These are phyloP conservation scores for Debaryomycetaceae sp. DNA, from an alignment of 1,139 yeast genomes.

Conservation along the genomic window DNA sequence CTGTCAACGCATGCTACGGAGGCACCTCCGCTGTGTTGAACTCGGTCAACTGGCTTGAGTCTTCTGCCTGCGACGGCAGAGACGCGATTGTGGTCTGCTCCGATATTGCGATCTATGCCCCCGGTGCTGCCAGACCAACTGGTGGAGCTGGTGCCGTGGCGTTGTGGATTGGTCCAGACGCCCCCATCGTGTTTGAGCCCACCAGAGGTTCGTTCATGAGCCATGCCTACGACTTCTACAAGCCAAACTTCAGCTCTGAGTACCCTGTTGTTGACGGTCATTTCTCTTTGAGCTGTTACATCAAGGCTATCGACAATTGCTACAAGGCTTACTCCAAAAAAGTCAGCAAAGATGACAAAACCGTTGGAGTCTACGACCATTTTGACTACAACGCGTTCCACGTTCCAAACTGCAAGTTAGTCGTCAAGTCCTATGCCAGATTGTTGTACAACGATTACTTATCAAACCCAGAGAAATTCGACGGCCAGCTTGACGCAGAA, in stretches of 20 bases:
- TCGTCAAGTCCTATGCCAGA: slow-evolving; percentile 90
- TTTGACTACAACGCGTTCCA: slow-evolving; percentile 97
- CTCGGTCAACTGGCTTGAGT: slow-evolving; percentile 94
- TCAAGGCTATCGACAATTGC: slow-evolving; percentile 86
- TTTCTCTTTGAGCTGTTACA: slow-evolving; percentile 90
- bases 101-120: slow-evolving; percentile 95
- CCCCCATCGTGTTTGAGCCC: slow-evolving; percentile 89
- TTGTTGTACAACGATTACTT: slow-evolving; percentile 83
- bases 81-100: slow-evolving; percentile 97
- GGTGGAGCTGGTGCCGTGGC: slow-evolving; percentile 99
- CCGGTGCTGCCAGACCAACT: slow-evolving; percentile 98
- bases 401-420: slow-evolving; percentile 97
- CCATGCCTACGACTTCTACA: slow-evolving; percentile 96
- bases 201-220: slow-evolving; percentile 91
- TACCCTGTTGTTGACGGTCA: slow-evolving; percentile 99
- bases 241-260: slow-evolving; percentile 95
- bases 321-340: slow-evolving; percentile 81
- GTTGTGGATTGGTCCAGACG: slow-evolving; percentile 92
- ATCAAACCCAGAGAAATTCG: slow-evolving; percentile 60
- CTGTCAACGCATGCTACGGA: slow-evolving; percentile 97
- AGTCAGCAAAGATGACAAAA: slow-evolving; percentile 57
- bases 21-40: slow-evolving; percentile 96
- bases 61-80: slow-evolving; percentile 97
- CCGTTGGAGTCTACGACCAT: slow-evolving; percentile 63
- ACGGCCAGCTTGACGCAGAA: slow-evolving; percentile 47